These are phyloP conservation scores for Pseudopithomyces chartarum DNA, from an alignment of 2,329 filamentous ascomycete species.

Conservation along the genomic window DNA sequence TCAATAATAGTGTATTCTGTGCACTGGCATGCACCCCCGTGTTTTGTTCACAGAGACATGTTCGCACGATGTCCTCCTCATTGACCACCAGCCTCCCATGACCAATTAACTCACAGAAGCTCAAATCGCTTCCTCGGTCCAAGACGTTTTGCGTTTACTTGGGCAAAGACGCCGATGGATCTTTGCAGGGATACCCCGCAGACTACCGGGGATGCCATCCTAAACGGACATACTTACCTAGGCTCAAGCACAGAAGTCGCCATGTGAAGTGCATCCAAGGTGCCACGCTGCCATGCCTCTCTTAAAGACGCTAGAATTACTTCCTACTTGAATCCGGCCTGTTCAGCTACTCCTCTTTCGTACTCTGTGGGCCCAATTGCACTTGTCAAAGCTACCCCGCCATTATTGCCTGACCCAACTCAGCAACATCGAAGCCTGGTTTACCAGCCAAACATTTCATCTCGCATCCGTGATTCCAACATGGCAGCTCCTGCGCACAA, in stretches of 20 bases:
- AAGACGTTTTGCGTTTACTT: neutral
- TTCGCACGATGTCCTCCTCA: neutral
- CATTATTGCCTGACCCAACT: no score
- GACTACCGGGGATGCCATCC: conserved; percentile 3
- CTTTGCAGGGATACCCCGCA: conserved; percentile 11
- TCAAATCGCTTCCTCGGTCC: conserved; percentile 1
- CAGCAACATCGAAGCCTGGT: no score
- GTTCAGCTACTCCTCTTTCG: neutral
- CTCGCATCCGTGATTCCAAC: no score
- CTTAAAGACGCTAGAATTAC: neutral
- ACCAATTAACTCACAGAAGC: neutral
- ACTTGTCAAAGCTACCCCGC: no score
- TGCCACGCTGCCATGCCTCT: neutral
- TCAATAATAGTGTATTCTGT: no score
- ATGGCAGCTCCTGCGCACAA: conserved; percentile 46
- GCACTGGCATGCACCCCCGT: no score
- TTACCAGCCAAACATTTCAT: no score
- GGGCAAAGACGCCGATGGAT: neutral
- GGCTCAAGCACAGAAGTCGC: conserved; percentile 9
- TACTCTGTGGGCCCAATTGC: no score
- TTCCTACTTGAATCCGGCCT: neutral
- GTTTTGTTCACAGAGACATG: no score
- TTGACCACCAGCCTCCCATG: neutral
- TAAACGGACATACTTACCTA: conserved; percentile 14
- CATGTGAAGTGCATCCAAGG: conserved; percentile 8